Evolutionary conservation across 257 asterid species (phyloP), one percentile per base, ranked within the genome.

Genomic region (Solanum dulcamara): DNA sequence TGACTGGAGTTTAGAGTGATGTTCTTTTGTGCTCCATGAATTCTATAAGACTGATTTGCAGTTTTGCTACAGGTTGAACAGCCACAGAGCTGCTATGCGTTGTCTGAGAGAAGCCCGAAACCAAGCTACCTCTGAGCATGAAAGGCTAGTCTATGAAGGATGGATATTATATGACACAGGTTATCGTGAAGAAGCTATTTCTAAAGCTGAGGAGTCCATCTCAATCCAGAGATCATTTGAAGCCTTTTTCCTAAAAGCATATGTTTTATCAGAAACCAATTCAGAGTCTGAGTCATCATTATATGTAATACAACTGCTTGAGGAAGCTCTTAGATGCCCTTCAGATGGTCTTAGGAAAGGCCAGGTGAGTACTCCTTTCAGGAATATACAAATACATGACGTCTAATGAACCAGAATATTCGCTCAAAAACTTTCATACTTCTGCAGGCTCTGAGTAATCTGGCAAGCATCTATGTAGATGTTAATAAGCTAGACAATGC

Each of bases 331-430:
- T 80, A 91, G 98, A 89, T 97, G 99, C 88, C 99, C 99, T 5
- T 97, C 99, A n/a, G 99, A 97, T 85, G 98, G 98, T 84, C 99
- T 97, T 79, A 89, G 99, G 88, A 97, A 97, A 90, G 99, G 99
- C 90, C 99, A 97, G 86, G 99, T 95, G 86, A 89, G 94, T 87
- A 44, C 57, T 67, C 37, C 33, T 44, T 68, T 50, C 64, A 48
- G 28, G n/a, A 46, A 46, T 18, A 77, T 48, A 30, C 64, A 24
- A 79, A 28, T 17, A 30, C 42, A 48, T 48, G 42, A 18, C 4
- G 30, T 74, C 24, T 15, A 37, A 7, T 35, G 42, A 33, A 24
- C 22, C 14, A 68, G 3, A 71, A 32, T 18, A 48, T n/a, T 32
- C 57, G 51, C 48, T 44, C 57, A 15, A 51, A 20, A 57, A 15